A percentile compares a stretch with the other conserved stretches of the same genome.
Evolutionary conservation across 2,329 filamentous ascomycete species (phyloP).

Genomic region (Penicillium sp.): DNA sequence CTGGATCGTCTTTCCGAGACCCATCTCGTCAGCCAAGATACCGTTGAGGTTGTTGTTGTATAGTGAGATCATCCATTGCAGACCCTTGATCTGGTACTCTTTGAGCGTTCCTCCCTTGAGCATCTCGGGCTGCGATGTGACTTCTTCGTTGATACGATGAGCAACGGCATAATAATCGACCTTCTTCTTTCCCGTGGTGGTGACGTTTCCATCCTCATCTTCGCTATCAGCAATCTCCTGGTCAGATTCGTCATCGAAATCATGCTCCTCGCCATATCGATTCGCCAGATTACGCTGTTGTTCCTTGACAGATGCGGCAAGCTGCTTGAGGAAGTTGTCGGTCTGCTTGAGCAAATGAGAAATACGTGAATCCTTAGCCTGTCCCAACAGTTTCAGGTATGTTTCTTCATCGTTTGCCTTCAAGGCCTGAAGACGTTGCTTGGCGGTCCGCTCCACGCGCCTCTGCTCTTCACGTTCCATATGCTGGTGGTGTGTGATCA

Average conservation of each 20-base stretch:
- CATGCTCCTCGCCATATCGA: slow-evolving; percentile 68
- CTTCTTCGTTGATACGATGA: slow-evolving; percentile 91
- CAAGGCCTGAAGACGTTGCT: slow-evolving; percentile 97
- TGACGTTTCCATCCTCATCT: slow-evolving; percentile 61
- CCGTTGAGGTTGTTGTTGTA: slow-evolving; percentile 99
- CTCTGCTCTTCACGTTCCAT: slow-evolving; percentile 99
- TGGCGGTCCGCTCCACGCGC: slow-evolving; percentile 93
- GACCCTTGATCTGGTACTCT: slow-evolving; percentile 96
- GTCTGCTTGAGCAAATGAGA: slow-evolving; percentile 96
- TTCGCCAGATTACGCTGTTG: slow-evolving; percentile 84
- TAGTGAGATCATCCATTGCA: slow-evolving; percentile 99
- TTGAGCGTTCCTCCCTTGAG: slow-evolving; percentile 91
- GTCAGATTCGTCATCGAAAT: slow-evolving; percentile 59
- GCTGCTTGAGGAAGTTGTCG: slow-evolving; percentile 93
- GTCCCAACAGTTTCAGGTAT: slow-evolving; percentile 94
- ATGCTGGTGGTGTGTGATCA: slow-evolving; percentile 86
- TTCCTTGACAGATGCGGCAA: slow-evolving; percentile 88
- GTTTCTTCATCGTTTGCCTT: slow-evolving; percentile 99
- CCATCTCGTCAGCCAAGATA: slow-evolving; percentile 98
- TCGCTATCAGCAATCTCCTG: slow-evolving; percentile 67
- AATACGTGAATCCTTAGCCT: slow-evolving; percentile 99
- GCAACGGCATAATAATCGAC: slow-evolving; percentile 99
- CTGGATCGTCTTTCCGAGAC: slow-evolving; percentile 98
- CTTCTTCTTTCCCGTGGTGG: slow-evolving; percentile 60
- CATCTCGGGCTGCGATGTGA: slow-evolving; percentile 76